These are phyloP conservation scores for Pyrenophora graminea DNA, from an alignment of 2,329 filamentous ascomycete species.

Conservation along the genomic window DNA sequence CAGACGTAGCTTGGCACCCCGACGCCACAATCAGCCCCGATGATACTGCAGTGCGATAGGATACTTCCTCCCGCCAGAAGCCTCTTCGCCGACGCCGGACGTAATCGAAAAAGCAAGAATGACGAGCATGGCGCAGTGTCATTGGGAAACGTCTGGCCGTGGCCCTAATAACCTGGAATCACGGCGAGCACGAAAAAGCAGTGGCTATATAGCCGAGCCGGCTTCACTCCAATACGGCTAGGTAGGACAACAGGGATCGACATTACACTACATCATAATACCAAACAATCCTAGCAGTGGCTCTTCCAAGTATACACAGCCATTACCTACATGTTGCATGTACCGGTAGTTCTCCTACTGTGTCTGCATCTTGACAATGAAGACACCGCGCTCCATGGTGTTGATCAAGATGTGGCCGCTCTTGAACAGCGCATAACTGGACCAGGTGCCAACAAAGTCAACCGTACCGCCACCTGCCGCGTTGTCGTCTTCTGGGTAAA, in stretches of 20 bases:
- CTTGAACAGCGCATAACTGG: conserved; percentile 48
- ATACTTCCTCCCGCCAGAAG: neutral
- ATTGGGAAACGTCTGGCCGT: too few species aligned
- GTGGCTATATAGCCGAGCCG: too few species aligned
- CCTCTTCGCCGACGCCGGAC: too few species aligned
- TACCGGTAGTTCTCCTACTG: conserved; percentile 7
- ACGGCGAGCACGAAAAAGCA: too few species aligned
- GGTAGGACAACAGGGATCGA: neutral
- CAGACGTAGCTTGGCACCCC: conserved; percentile 18
- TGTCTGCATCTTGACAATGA: conserved; percentile 42
- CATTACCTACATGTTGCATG: neutral
- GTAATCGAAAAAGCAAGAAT: too few species aligned
- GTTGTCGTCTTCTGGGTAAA: conserved; percentile 51
- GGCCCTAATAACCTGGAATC: too few species aligned
- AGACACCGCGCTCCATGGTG: conserved; percentile 48
- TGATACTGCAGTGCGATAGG: conserved; percentile 3
- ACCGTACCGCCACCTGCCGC: conserved; percentile 45
- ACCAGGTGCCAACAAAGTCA: conserved; percentile 52
- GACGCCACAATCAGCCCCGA: conserved; percentile 21
- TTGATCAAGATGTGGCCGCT: conserved; percentile 48
- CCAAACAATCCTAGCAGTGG: neutral
- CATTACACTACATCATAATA: neutral
- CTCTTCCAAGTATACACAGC: too few species aligned
- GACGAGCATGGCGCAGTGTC: too few species aligned
- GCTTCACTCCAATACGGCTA: too few species aligned